Evolutionary conservation across 2,329 filamentous ascomycete species (phyloP), one percentile per base, ranked within the genome.

Genomic region (Phymatotrichopsis omnivora): DNA sequence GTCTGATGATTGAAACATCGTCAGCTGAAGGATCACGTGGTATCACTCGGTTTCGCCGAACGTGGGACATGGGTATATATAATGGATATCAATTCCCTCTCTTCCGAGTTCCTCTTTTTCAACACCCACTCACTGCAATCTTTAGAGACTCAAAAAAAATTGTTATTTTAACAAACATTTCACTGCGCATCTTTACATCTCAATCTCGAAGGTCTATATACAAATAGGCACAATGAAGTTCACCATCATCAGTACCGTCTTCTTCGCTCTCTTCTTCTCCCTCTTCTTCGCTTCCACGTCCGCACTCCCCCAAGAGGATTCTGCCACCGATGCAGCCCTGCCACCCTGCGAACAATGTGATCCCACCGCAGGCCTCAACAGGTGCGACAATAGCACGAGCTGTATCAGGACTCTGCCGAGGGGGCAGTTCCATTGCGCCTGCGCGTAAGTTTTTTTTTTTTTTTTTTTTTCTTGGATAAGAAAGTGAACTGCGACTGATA

Each of bases 311-410:
- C 24, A 34, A 20, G 17, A n/a, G 19, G 22, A n/a, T 14, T 16
- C 35, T 11, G 10, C 37, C n/a, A n/a, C n/a, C n/a, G n/a, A n/a
- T n/a, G n/a, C n/a, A n/a, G n/a, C n/a, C n/a, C n/a, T n/a, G n/a
- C n/a, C n/a, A n/a, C 16, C 30, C 3, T 51, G 48, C 20, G 33
- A 38, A 2, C 30, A 37, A 20, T 55, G 52, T 30, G 27, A 51
- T 17, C 43, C 41, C 2, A n/a, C n/a, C n/a, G 12, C 36, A 4
- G 30, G 20, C 7, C 14, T 42, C 7, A 37, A 38, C 1, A 48
- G 39, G 12, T 55, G 52, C 33, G 47, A 55, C 23, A 55, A 53
- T 40, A 55, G 50, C 16, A 55, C 52, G 5, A 48, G 42, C 23
- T 55, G 52, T 30, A 47, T 55, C 25, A 22, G 19, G 5, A 43